Conservation (phyloP, 2,329 filamentous ascomycete species). For the Neofusicoccum parvum region DNA sequence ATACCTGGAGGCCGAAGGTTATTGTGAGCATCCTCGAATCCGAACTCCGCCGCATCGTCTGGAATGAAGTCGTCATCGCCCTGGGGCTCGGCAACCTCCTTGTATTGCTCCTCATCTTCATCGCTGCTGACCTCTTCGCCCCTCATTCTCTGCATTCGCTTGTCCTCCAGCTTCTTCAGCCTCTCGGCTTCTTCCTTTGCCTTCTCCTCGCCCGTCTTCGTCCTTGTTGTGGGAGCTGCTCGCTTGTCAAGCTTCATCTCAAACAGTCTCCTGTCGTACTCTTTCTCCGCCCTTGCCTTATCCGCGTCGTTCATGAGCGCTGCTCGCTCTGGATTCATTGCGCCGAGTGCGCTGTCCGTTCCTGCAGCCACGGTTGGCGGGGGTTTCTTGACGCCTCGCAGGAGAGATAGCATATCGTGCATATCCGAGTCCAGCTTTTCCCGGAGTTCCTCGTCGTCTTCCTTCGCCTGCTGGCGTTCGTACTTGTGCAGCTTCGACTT, state of each 20-base stretch:
- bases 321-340: conserved; percentile 63
- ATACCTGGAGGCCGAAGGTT: conserved; percentile 45
- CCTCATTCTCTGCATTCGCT: conserved; percentile 81
- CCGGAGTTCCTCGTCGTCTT: conserved; percentile 87
- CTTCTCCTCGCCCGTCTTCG: conserved; percentile 88
- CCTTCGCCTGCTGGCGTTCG: conserved; percentile 87
- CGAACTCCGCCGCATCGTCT: conserved; percentile 64
- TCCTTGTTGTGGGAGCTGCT: conserved; percentile 81
- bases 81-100: conserved; percentile 28
- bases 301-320: conserved; percentile 64
- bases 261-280: conserved; percentile 83
- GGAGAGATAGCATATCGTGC: conserved; percentile 70
- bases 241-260: conserved; percentile 82
- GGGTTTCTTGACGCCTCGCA: conserved; percentile 61
- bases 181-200: conserved; percentile 74
- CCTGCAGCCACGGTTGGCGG: conserved; percentile 44
- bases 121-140: conserved; percentile 76
- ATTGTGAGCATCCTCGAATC: conserved; percentile 50
- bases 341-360: conserved; percentile 35
- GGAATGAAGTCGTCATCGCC: conserved; percentile 36
- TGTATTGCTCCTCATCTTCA: conserved; percentile 57
- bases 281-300: conserved; percentile 68
- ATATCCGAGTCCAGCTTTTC: conserved; percentile 84
- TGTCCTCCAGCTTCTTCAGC: conserved; percentile 79
- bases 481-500: conserved; percentile 97